Conservation (phyloP, 2,329 filamentous ascomycete species). For the Colletotrichum sp. region DNA sequence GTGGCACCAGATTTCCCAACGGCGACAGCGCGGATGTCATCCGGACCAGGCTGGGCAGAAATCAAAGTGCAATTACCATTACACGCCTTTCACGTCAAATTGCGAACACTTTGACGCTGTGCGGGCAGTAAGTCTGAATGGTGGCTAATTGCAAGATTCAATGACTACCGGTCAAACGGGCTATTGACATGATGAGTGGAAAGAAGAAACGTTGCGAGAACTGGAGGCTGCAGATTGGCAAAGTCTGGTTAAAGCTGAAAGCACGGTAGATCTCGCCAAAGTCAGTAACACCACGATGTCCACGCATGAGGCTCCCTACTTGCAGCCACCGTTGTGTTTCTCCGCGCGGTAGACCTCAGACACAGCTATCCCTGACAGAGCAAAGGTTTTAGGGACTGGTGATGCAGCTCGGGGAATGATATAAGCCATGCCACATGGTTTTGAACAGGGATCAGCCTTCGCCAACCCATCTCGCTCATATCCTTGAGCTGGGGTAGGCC, state of each 20-base stretch:
- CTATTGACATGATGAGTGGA: neutral
- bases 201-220: neutral
- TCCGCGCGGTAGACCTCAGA: neutral
- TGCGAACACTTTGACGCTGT: neutral
- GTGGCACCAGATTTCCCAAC: neutral
- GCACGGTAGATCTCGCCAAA: neutral
- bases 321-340: neutral
- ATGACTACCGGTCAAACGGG: neutral
- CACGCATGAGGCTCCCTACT: neutral
- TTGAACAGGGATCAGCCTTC: conserved; percentile 10
- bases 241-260: neutral
- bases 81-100: neutral
- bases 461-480: neutral
- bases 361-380: neutral
- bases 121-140: neutral
- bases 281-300: neutral
- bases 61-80: neutral
- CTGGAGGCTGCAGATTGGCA: neutral
- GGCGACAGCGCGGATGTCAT: conserved; percentile 10
- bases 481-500: conserved; percentile 10
- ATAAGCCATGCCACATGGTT: conserved; percentile 19
- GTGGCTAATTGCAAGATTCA: neutral
- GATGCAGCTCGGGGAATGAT: conserved; percentile 3
- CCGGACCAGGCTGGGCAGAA: neutral
- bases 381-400: neutral